phyloP scores from a whole-genome alignment of 352 stramenopile genomes.

The Thalassiosira ordinaria region DNA sequence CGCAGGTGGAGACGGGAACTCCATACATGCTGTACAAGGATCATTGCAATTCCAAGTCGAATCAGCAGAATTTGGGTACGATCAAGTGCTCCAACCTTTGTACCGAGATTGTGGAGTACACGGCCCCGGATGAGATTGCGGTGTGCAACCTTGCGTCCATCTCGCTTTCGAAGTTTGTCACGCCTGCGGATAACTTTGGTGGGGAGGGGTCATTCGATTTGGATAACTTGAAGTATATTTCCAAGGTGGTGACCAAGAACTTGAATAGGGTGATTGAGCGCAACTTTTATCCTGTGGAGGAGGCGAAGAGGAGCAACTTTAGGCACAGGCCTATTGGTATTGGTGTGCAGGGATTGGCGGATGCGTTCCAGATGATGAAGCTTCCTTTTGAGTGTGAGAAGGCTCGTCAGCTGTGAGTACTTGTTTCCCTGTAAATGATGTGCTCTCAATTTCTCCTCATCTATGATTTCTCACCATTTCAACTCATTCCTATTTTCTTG shows the following conservation, averaged over 20 bases:
- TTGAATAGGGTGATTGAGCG: constrained; percentile 99
- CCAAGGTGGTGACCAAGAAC: constrained; percentile 97
- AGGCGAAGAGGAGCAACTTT: constrained; percentile 92
- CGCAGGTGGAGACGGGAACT: constrained; percentile 99
- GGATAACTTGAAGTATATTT: constrained; percentile 93
- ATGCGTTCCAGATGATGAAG: constrained; percentile 97
- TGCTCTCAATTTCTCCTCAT: not conserved
- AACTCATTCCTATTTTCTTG: not conserved
- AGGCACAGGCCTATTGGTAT: constrained; percentile 98
- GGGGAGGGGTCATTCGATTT: constrained; percentile 91
- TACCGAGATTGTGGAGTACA: constrained; percentile 99
- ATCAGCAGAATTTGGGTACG: constrained; percentile 99
- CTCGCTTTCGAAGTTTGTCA: constrained; percentile 95
- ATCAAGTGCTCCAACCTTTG: constrained; percentile 99
- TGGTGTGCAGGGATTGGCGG: constrained; percentile 97
- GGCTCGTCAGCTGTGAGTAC: constrained; percentile 87
- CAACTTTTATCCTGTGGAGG: constrained; percentile 98
- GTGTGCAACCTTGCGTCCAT: constrained; percentile 99
- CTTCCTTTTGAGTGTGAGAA: constrained; percentile 94
- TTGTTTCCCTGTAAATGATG: constrained; percentile 1
- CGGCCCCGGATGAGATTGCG: constrained; percentile 95
- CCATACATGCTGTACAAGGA: constrained; percentile 99
- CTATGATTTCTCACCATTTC: constrained; percentile 6
- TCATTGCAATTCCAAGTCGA: constrained; percentile 97
- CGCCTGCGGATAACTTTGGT: constrained; percentile 63